These are phyloP conservation scores for Blastobotrys capitulatus DNA, from an alignment of 1,139 yeast species.

Conservation along the genomic window DNA sequence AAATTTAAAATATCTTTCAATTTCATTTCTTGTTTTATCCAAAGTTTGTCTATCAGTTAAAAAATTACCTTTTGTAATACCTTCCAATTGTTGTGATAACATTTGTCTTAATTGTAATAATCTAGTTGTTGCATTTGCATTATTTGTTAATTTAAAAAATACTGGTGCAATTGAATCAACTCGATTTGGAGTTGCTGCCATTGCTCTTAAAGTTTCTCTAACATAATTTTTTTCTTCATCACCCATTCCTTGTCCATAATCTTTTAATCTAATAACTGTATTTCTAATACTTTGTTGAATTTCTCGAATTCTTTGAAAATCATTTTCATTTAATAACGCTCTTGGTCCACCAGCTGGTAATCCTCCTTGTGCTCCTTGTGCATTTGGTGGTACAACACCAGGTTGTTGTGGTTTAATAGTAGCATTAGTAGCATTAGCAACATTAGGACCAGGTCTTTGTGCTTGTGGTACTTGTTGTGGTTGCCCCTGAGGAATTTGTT, in stretches of 20 bases:
- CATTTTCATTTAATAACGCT: conserved; percentile 36
- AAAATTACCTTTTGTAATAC: conserved; percentile 54
- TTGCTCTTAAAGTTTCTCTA: conserved; percentile 49
- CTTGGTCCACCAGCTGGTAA: conserved; percentile 16
- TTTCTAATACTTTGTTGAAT: conserved; percentile 65
- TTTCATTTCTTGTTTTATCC: conserved; percentile 64
- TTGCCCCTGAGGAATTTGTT: conserved; percentile 13
- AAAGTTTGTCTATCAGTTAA: conserved; percentile 65
- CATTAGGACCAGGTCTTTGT: no score
- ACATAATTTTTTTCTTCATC: conserved; percentile 62
- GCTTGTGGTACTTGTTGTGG: conserved; percentile 20
- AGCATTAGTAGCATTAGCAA: no score
- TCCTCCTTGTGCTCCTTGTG: conserved; percentile 12
- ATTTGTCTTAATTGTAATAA: conserved; percentile 73
- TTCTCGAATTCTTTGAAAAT: conserved; percentile 50
- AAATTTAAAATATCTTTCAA: conserved; percentile 67
- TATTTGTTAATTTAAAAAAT: conserved; percentile 67
- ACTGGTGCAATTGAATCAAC: conserved; percentile 75
- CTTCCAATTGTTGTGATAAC: conserved; percentile 71
- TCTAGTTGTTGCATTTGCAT: conserved; percentile 67
- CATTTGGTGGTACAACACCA: conserved; percentile 20
- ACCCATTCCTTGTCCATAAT: conserved; percentile 54
- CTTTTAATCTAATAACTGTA: conserved; percentile 60
- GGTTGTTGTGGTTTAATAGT: conserved; percentile 23
- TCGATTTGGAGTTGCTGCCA: conserved; percentile 59